A percentile compares a stretch with the other conserved stretches of the same genome.
Conservation (phyloP, 116 monocot species). For the Papilionanthe hybrid region DNA sequence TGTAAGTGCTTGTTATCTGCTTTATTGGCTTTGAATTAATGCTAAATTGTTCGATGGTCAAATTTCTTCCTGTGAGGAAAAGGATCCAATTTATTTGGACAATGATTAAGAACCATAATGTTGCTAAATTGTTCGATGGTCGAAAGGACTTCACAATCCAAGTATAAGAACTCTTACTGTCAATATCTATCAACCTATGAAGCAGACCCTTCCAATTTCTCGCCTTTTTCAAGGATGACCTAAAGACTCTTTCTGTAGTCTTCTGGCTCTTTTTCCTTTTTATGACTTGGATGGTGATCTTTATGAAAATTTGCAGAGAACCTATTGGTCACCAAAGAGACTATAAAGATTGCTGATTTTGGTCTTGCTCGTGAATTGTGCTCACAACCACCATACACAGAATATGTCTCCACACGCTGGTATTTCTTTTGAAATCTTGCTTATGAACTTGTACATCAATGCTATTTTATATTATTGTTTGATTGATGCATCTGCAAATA, state of each 20-base stretch:
- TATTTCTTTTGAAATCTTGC: slow-evolving; percentile 11
- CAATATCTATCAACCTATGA: background rate
- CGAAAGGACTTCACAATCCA: background rate
- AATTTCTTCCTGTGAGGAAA: background rate
- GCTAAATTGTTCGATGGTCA: background rate
- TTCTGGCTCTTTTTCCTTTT: background rate
- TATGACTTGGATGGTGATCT: background rate
- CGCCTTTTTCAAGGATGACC: background rate
- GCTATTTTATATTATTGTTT: background rate
- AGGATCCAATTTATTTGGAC: background rate
- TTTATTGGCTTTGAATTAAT: background rate
- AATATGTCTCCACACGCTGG: slow-evolving; percentile 99
- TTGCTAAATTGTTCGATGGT: background rate
- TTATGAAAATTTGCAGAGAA: slow-evolving; percentile 56
- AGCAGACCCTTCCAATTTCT: background rate
- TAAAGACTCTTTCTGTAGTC: background rate
- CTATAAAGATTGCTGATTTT: slow-evolving; percentile 96
- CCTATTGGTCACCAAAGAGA: slow-evolving; percentile 68
- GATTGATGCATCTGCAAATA: background rate
- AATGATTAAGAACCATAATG: background rate
- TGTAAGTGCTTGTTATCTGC: background rate
- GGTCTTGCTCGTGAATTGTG: slow-evolving; percentile 92
- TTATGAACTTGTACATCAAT: background rate
- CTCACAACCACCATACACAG: slow-evolving; percentile 88
- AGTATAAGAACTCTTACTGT: background rate